These are phyloP conservation scores for Exobasidium rhododendri DNA, from an alignment of 1,284 basidiomycete species.

Conservation along the genomic window DNA sequence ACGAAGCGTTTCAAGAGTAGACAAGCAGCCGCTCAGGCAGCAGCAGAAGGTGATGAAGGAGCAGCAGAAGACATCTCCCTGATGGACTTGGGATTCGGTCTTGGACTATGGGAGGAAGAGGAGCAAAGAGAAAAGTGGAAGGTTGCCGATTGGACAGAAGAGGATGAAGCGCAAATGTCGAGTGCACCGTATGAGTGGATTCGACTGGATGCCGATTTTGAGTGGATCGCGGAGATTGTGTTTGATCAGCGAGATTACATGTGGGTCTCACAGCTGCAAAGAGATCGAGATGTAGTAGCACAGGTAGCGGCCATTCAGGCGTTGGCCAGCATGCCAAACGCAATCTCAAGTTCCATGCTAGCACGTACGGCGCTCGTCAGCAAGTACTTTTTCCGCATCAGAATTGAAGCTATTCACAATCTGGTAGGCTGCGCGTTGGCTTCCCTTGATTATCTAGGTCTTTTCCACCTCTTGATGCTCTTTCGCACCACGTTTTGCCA, in stretches of 20 bases:
- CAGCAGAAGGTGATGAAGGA: conserved; percentile 67
- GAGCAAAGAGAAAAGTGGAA: conserved; percentile 78
- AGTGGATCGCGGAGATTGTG: conserved; percentile 89
- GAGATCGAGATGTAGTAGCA: conserved; percentile 96
- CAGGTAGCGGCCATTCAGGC: conserved; percentile 51
- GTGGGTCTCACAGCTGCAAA: conserved; percentile 95
- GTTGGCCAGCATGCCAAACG: conserved; percentile 74
- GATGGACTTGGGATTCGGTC: conserved; percentile 91
- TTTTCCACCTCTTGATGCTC: conserved; percentile 93
- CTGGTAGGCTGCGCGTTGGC: conserved; percentile 82
- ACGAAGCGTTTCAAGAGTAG: conserved; percentile 91
- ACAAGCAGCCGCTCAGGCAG: conserved; percentile 86
- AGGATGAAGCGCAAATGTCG: conserved; percentile 85
- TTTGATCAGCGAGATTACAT: conserved; percentile 97
- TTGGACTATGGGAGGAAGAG: conserved; percentile 81
- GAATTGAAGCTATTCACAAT: conserved; percentile 86
- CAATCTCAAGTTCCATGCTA: conserved; percentile 83
- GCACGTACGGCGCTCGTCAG: conserved; percentile 89
- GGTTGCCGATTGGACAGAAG: conserved; percentile 96
- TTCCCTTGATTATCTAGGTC: conserved; percentile 76
- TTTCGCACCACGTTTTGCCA: conserved; percentile 86
- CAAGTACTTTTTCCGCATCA: conserved; percentile 95
- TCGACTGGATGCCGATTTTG: conserved; percentile 95
- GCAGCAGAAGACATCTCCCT: conserved; percentile 89
- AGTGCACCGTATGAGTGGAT: conserved; percentile 96